phyloP scores from a whole-genome alignment of 2,329 filamentous ascomycete genomes.

The Botrytis elliptica region DNA sequence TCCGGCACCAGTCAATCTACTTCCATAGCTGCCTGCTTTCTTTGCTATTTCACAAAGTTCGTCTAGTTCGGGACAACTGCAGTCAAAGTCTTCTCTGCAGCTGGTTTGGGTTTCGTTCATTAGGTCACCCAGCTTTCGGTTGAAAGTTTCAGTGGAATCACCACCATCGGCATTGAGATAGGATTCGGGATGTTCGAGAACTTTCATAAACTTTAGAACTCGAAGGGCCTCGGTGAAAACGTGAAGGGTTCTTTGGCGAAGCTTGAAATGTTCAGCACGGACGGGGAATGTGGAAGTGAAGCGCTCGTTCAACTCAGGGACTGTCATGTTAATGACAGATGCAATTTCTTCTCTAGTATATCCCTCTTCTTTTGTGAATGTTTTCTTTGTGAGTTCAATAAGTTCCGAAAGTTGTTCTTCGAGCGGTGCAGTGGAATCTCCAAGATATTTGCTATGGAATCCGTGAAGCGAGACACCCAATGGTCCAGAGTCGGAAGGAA shows the following conservation, averaged over 20 bases:
- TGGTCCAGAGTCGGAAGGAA: constrained; percentile 77
- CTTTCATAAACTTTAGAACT: constrained; percentile 77
- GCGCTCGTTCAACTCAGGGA: constrained; percentile 68
- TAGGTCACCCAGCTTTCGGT: constrained; percentile 71
- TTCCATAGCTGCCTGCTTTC: constrained; percentile 77
- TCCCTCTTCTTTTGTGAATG: constrained; percentile 74
- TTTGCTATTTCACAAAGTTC: constrained; percentile 78
- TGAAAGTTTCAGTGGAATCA: constrained; percentile 56
- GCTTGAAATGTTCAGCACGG: constrained; percentile 80
- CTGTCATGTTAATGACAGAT: constrained; percentile 63
- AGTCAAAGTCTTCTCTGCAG: constrained; percentile 85
- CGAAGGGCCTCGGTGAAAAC: constrained; percentile 88
- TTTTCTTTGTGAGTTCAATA: constrained; percentile 65
- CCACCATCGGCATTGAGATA: constrained; percentile 32
- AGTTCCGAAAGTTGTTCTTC: constrained; percentile 71
- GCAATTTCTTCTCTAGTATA: constrained; percentile 89
- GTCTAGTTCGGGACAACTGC: constrained; percentile 90
- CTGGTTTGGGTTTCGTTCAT: constrained; percentile 89
- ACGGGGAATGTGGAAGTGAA: constrained; percentile 90
- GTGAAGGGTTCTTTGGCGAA: constrained; percentile 84
- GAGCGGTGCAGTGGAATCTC: constrained; percentile 42
- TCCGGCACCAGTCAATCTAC: constrained; percentile 84
- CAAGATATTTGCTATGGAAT: constrained; percentile 81
- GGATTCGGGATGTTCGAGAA: constrained; percentile 59
- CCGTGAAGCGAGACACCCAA: constrained; percentile 80